phyloP scores from a whole-genome alignment of 2,329 filamentous ascomycete genomes.

The Diaporthe capsici region DNA sequence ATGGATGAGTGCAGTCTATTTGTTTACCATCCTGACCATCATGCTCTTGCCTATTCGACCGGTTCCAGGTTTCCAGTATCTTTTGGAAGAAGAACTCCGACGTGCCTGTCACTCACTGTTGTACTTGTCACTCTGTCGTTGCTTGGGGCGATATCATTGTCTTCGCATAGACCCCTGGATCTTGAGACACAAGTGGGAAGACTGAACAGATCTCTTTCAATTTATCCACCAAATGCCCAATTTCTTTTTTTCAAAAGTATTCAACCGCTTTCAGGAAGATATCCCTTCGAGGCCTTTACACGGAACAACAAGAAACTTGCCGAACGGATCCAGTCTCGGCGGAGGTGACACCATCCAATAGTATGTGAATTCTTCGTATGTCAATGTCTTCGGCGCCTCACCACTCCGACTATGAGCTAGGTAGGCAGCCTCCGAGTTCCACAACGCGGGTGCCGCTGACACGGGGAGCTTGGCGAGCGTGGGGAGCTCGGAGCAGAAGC shows the following conservation, averaged over 20 bases:
- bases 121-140: too few species aligned
- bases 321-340: neutral
- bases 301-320: conserved; percentile 7
- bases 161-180: too few species aligned
- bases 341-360: neutral
- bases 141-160: too few species aligned
- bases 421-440: conserved; percentile 31
- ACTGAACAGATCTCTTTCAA: too few species aligned
- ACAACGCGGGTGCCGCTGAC: conserved; percentile 10
- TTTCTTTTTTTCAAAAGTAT: neutral
- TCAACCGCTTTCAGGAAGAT: neutral
- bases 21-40: too few species aligned
- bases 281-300: conserved; percentile 9
- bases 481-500: conserved; percentile 27
- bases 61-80: too few species aligned
- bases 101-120: too few species aligned
- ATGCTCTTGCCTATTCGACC: too few species aligned
- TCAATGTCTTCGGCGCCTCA: neutral
- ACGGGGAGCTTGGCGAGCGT: conserved; percentile 33
- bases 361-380: conserved; percentile 5
- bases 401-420: neutral
- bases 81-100: too few species aligned
- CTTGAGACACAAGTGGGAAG: too few species aligned
- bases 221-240: too few species aligned
- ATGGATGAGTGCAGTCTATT: too few species aligned